Evolutionary conservation across 2,329 filamentous ascomycete species (phyloP).

Genomic region (Pseudogymnoascus sp.): DNA sequence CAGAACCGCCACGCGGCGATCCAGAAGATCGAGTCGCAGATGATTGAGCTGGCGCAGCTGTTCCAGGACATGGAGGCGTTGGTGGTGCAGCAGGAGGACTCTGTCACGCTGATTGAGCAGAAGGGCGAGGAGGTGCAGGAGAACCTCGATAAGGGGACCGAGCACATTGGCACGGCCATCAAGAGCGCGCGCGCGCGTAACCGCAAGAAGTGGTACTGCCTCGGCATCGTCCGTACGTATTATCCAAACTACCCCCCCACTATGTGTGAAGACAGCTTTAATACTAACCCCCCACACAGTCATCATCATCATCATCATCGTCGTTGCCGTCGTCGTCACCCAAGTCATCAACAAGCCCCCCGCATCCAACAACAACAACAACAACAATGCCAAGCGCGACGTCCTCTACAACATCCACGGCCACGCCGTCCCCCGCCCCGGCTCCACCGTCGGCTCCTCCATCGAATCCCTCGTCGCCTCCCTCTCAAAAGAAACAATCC

Average conservation of each 20-base stretch:
- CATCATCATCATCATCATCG: conserved; percentile 44
- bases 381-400: conserved; percentile 3
- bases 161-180: conserved; percentile 74
- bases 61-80: conserved; percentile 85
- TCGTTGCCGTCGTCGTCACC: conserved; percentile 38
- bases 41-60: conserved; percentile 77
- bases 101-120: conserved; percentile 72
- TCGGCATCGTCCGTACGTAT: conserved; percentile 57
- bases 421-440: conserved; percentile 26
- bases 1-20: conserved; percentile 78
- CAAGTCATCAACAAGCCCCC: conserved; percentile 34
- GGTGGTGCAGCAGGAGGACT: conserved; percentile 76
- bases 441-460: conserved; percentile 40
- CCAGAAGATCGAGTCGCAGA: conserved; percentile 83
- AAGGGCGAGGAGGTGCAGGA: conserved; percentile 79
- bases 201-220: conserved; percentile 91
- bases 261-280: conserved; percentile 9
- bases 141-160: conserved; percentile 78
- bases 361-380: conserved; percentile 1
- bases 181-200: conserved; percentile 69
- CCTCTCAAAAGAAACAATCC: background rate
- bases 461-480: conserved; percentile 23
- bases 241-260: background rate
- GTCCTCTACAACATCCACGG: conserved; percentile 10
- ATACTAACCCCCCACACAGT: conserved; percentile 29